Percentiles rank a stretch among this genome's conserved stretches.
Evolutionary conservation across 768 basidiomycete species (phyloP).

Genomic region (Termitomyces eurrhizus): DNA sequence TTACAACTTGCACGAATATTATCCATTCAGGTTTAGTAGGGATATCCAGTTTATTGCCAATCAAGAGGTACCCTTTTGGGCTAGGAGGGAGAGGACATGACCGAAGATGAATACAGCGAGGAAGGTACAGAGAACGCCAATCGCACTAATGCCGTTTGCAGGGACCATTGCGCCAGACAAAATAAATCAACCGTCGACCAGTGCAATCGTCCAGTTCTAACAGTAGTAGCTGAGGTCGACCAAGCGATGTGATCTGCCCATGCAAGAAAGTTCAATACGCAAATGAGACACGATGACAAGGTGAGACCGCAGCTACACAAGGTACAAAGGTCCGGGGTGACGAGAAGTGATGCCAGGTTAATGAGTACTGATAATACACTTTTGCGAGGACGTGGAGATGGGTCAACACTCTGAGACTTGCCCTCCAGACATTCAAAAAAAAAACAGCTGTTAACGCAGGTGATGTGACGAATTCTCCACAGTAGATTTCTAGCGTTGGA

Average conservation of each 20-base stretch:
- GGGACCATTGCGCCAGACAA: neutral
- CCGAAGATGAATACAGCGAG: slow-evolving; percentile 30
- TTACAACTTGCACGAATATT: neutral
- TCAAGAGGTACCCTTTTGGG: slow-evolving; percentile 3
- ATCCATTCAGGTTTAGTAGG: slow-evolving; percentile 1
- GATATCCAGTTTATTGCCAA: slow-evolving; percentile 9
- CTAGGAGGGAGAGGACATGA: slow-evolving; percentile 20
- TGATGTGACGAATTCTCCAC: too few species aligned
- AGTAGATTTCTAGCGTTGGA: too few species aligned
- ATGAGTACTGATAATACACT: too few species aligned
- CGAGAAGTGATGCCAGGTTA: too few species aligned
- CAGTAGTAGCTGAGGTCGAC: neutral
- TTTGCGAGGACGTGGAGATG: too few species aligned
- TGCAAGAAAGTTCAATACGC: neutral
- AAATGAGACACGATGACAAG: neutral
- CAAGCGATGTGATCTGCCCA: neutral
- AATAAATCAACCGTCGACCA: neutral
- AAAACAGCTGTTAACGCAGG: too few species aligned
- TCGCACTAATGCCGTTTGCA: neutral
- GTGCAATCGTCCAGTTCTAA: too few species aligned
- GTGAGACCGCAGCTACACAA: neutral
- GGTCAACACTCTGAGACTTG: too few species aligned
- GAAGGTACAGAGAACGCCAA: slow-evolving; percentile 27
- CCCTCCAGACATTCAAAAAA: too few species aligned
- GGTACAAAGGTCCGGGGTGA: neutral